Evolutionary conservation across 106 monocot genomes (phyloP), one percentile per base, ranked within the genome.

Genomic region (Dendrobium officinale): DNA sequence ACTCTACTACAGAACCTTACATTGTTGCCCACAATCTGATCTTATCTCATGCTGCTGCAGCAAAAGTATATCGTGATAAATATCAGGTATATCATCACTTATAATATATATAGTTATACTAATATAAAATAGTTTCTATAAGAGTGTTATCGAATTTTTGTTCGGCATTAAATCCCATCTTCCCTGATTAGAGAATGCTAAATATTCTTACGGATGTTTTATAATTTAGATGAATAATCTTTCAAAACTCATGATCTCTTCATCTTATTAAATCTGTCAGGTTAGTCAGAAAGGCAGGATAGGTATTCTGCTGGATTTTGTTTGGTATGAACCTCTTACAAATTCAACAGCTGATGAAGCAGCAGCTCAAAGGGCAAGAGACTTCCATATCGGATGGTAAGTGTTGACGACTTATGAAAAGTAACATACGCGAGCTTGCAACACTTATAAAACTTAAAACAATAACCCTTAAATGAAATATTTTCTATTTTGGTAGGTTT

Each of bases 381-480:
- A 98, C 77, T 98, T 98, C 64, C 98, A 98, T 82, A 8, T 98
- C 18, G 98, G 98, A 85, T 98, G 98, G 98, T 95, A 89, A 81
- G 44, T 55, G 40, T 6, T 15, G 70, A 37, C 7, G 17, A 31
- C 64, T 56, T 26, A 22, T 18, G 44, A 56, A 68, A 55, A 74
- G 4, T 47, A 72, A 49, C 19, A 33, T 22, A 54, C 10, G 15
- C 2, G 3, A 51, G 51, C 51, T 51, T 13, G 13, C 13, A 51
- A 68, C 0, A 4, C 16, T 44, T 1, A 4, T 9, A 17, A 17
- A 64, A 7, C 43, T 11, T 16, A 5, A 2, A 80, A 29, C 8
- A 8, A 2, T 5, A 10, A 54, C 51, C 27, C 37, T 72, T n/a
- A 31, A 6, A n/a, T 72, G 54, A 54, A 54, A 74, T 27, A 18